Evolutionary conservation across 345 rosid species (phyloP).

Genomic region (Bretschneidera sinensis): DNA sequence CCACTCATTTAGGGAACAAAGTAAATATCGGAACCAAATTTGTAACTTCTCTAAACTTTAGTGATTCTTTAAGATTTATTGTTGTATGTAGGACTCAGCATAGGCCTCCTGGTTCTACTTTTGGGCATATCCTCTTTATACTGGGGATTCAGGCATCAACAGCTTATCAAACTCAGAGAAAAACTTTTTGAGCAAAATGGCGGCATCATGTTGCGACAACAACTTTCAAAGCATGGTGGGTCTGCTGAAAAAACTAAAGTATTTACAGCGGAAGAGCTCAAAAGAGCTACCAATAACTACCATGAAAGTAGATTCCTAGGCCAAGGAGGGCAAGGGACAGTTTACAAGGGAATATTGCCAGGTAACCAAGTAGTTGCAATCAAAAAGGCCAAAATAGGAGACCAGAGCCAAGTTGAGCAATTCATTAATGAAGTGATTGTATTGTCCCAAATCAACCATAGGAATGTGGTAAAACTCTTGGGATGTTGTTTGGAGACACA

Average conservation of each 20-base stretch:
- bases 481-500: constrained; percentile 45
- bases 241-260: constrained; percentile 19
- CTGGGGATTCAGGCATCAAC: not conserved
- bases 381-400: constrained; percentile 37
- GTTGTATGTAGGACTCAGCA: constrained; percentile 3
- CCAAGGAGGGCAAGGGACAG: constrained; percentile 41
- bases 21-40: no score
- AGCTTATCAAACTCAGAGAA: constrained; percentile 10
- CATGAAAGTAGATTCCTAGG: constrained; percentile 30
- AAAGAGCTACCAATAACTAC: constrained; percentile 37
- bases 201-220: constrained; percentile 34
- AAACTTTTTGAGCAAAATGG: constrained; percentile 18
- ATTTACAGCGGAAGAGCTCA: constrained; percentile 31
- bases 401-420: constrained; percentile 36
- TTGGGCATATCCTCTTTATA: not conserved
- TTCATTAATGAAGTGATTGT: constrained; percentile 46
- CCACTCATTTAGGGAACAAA: no score
- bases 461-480: constrained; percentile 37
- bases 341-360: constrained; percentile 36
- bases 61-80: not conserved
- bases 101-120: constrained; percentile 10
- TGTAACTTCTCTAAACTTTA: no score
- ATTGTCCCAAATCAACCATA: constrained; percentile 41
- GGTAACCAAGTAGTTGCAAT: constrained; percentile 34
- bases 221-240: constrained; percentile 8